These are phyloP conservation scores for Talaromyces wortmannii DNA, from an alignment of 495 filamentous ascomycete species.

Conservation along the genomic window DNA sequence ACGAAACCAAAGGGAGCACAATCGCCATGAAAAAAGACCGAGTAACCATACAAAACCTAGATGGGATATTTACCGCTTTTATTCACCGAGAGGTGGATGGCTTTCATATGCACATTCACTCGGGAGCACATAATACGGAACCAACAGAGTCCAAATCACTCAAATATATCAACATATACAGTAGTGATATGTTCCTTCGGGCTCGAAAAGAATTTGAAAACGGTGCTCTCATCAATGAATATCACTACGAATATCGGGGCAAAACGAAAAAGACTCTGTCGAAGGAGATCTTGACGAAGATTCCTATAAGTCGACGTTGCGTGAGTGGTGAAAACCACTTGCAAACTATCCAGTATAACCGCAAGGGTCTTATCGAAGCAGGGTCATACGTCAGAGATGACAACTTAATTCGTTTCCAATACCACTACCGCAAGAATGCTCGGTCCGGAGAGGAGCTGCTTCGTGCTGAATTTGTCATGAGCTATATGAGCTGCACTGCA, in stretches of 20 bases:
- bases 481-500: conserved; percentile 48
- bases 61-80: conserved; percentile 42
- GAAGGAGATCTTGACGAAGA: conserved; percentile 19
- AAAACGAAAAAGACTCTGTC: conserved; percentile 26
- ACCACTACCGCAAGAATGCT: conserved; percentile 51
- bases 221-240: conserved; percentile 40
- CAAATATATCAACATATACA: conserved; percentile 41
- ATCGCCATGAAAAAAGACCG: conserved; percentile 38
- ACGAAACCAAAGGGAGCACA: conserved; percentile 40
- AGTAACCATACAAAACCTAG: conserved; percentile 34
- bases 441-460: conserved; percentile 50
- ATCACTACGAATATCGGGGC: conserved; percentile 40
- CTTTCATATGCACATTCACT: conserved; percentile 41
- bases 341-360: conserved; percentile 46
- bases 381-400: conserved; percentile 50
- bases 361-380: conserved; percentile 44
- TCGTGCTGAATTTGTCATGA: conserved; percentile 48
- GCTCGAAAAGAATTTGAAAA: conserved; percentile 42
- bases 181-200: conserved; percentile 36
- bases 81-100: conserved; percentile 29
- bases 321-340: conserved; percentile 37
- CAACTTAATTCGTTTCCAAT: conserved; percentile 50
- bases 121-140: conserved; percentile 35
- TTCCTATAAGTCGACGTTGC: conserved; percentile 43
- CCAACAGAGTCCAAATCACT: conserved; percentile 34